Conservation (phyloP, 305 asterid species). For the Solanum hybrid region DNA sequence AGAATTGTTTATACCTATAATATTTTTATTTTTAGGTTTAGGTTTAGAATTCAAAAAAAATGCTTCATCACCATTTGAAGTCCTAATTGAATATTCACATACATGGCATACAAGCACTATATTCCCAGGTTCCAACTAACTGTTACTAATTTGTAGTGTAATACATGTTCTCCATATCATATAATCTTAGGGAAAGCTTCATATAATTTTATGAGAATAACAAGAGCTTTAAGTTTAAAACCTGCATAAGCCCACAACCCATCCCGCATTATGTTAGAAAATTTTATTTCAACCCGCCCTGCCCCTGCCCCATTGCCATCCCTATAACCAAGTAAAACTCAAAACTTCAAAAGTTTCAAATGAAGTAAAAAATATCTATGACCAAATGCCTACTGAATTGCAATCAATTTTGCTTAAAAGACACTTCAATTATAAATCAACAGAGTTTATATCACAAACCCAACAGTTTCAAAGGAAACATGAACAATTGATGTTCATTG, state of each 20-base stretch:
- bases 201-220: not conserved
- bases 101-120: too few species aligned
- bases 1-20: not conserved
- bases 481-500: not conserved
- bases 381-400: not conserved
- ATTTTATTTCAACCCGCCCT: not conserved
- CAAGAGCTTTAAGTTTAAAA: too few species aligned
- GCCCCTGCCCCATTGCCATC: not conserved
- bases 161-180: not conserved
- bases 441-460: not conserved
- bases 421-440: not conserved
- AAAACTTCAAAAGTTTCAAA: too few species aligned
- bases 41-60: not conserved
- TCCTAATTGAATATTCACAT: not conserved
- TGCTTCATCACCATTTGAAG: not conserved
- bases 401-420: not conserved
- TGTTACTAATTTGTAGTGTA: not conserved
- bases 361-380: not conserved
- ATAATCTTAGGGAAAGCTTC: not conserved
- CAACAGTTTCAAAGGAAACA: not conserved
- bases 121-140: not conserved
- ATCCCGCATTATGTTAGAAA: not conserved
- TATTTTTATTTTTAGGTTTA: too few species aligned
- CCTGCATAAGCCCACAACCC: not conserved
- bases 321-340: not conserved